These are phyloP conservation scores for Stachybotrys chartarum DNA, from an alignment of 2,329 filamentous ascomycete species.

Conservation along the genomic window DNA sequence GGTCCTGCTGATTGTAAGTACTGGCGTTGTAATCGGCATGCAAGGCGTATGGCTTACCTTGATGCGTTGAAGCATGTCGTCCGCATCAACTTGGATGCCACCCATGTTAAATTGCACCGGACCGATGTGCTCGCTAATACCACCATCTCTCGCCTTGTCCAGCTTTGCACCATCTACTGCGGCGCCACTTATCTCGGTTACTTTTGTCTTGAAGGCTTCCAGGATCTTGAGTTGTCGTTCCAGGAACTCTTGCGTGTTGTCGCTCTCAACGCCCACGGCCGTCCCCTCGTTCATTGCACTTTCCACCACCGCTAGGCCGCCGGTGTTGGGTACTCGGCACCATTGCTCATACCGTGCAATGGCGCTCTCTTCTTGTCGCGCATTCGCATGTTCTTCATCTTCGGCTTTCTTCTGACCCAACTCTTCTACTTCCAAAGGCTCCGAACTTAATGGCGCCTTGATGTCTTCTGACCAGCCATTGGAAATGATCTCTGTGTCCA, in stretches of 20 bases:
- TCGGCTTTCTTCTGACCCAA: conserved; percentile 14
- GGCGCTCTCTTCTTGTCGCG: conserved; percentile 42
- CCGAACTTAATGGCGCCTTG: conserved; percentile 41
- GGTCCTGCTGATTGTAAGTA: conserved; percentile 35
- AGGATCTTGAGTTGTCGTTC: conserved; percentile 67
- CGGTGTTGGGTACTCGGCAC: conserved; percentile 66
- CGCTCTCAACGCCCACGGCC: conserved; percentile 26
- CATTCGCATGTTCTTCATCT: conserved; percentile 11
- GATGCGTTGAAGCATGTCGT: conserved; percentile 82
- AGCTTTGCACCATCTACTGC: conserved; percentile 13
- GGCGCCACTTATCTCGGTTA: conserved; percentile 33
- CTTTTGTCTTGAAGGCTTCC: conserved; percentile 54
- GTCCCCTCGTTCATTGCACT: conserved; percentile 29
- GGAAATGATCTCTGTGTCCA: conserved; percentile 83
- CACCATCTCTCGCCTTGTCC: conserved; percentile 34
- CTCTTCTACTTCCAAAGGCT: conserved; percentile 11
- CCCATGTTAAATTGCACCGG: conserved; percentile 98
- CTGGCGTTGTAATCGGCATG: background rate
- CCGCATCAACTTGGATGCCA: conserved; percentile 90
- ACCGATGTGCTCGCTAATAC: conserved; percentile 74
- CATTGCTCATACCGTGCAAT: conserved; percentile 72
- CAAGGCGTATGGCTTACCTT: conserved; percentile 51
- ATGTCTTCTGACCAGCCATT: conserved; percentile 82
- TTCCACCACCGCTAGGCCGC: conserved; percentile 38
- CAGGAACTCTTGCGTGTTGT: conserved; percentile 73